Base-by-base conservation (phyloP, 306 rosid genomes). In the Vigna trinervia region DNA sequence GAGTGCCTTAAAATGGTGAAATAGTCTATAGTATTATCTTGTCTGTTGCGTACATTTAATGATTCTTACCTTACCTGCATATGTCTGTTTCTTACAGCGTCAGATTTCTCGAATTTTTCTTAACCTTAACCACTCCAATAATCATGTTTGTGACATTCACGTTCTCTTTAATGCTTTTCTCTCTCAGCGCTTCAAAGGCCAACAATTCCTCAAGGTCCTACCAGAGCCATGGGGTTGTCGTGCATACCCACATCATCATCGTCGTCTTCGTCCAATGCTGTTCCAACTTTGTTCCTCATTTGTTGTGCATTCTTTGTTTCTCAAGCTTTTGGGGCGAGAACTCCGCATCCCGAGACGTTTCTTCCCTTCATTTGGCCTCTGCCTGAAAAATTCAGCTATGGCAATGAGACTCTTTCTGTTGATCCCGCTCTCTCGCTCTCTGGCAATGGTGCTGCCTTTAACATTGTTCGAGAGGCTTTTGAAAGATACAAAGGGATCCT, bases 351-450 rank as follows among this genome's bases (percentile, higher is more conserved):
- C 47, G 30, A 76, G 59, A 79, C 34, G 4, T 77, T 93, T 1
- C 85, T 81, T 11, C 77, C 97, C 0, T 95, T 88, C 81, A 78
- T 95, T 36, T 95, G 99, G 99, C 99, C 99, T 71, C 78, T 92
- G 28, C 99, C 99, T 9, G 78, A 85, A 8, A 84, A 89, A 69
- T 92, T 89, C 85, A 61, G 82, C 32, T 89, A 17, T 76, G 99
- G 99, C 10, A 71, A 89, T 48, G 62, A 74, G 14, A 65, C 93
- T 34, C 92, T 94, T 19, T 84, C 96, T 23, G 85, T 94, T 28
- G 91, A 94, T 75, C 98, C 97, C 0, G 78, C 61, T 4, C 92
- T 95, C 43, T 82, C 97, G 0, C 91, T 95, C 58, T 28, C 51
- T 19, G 93, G 93, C 1, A 77, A 52, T 0, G 97, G 80, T 13